Evolutionary conservation across 208 protist species (phyloP), one percentile per base, ranked within the genome.

Genomic region (Leishmania tropica): DNA sequence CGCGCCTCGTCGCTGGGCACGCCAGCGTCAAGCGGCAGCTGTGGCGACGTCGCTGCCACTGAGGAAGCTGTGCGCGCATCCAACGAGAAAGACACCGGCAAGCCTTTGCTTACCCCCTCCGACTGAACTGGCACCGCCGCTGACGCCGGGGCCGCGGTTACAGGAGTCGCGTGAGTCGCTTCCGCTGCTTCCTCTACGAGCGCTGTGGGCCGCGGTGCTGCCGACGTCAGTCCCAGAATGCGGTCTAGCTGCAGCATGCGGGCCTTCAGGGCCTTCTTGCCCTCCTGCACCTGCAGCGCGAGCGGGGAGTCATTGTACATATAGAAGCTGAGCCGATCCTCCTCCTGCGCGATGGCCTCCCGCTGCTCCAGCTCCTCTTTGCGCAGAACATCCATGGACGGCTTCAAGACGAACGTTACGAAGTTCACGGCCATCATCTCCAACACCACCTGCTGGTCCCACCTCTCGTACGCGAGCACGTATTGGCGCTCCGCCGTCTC

Each of bases 361-460:
- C 87, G 86, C 47, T 85, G 80, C 78, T 79, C 72, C 31, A 77
- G 81, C 84, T 96, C 94, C 37, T 78, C 78, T 47, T 74, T 65
- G 37, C 89, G 80, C 76, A 97, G 78, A 48, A 92, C 83, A 35
- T 96, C 90, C 78, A 95, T 83, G 78, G 89, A 88, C 11, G 93
- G 91, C 77, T 90, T 90, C 60, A 97, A 72, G 28, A 97, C 90
- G 80, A 91, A 93, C 13, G 89, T 94, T 6, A 96, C 90, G 81
- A 93, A 97, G 72, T 83, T 79, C 68, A 95, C 90, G 35, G 89
- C 84, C 90, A 95, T 96, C 91, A 96, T 94, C 80, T 97, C 90
- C 2, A 80, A 79, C 13, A 93, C 62, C 0, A 95, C 88, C 35
- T 87, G 86, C 40, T 88, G 81, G 54, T 94, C 91, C 92, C 90